Evolutionary conservation across 805 yeast species (phyloP).

Genomic region (Lachancea nothofagi): DNA sequence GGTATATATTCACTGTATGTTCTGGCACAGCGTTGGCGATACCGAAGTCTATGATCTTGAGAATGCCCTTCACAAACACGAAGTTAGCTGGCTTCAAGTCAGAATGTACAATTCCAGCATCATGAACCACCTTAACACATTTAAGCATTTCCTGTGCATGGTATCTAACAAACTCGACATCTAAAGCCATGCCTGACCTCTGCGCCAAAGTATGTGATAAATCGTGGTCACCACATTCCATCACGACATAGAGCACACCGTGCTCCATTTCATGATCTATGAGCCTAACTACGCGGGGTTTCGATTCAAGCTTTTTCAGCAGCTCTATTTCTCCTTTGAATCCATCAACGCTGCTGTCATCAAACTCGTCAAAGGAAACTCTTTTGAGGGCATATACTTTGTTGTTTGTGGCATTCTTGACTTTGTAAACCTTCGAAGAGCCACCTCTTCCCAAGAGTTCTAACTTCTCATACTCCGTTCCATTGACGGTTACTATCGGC

Average conservation of each 20-base stretch:
- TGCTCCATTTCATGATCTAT: conserved; percentile 66
- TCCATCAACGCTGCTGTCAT: conserved; percentile 63
- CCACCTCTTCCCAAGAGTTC: conserved; percentile 90
- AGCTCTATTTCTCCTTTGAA: conserved; percentile 89
- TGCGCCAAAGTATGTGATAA: conserved; percentile 71
- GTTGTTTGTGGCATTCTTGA: conserved; percentile 45
- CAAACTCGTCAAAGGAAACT: conserved; percentile 77
- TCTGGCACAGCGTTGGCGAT: conserved; percentile 93
- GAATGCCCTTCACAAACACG: conserved; percentile 71
- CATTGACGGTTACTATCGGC: conserved; percentile 43
- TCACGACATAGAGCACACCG: conserved; percentile 62
- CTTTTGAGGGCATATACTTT: conserved; percentile 73
- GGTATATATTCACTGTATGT: conserved; percentile 80
- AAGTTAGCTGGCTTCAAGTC: conserved; percentile 72
- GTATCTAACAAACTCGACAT: conserved; percentile 70
- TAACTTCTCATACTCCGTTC: conserved; percentile 59
- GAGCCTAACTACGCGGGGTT: conserved; percentile 71
- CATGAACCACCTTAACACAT: conserved; percentile 86
- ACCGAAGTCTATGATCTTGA: conserved; percentile 93
- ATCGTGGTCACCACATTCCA: conserved; percentile 96
- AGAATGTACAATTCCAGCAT: conserved; percentile 77
- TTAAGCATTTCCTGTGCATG: conserved; percentile 71
- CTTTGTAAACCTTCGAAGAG: conserved; percentile 83
- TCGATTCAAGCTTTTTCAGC: conserved; percentile 50
- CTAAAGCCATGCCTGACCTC: conserved; percentile 48